Conservation (phyloP, 2,329 filamentous ascomycete species). For the Pleoardoris graminearum region DNA sequence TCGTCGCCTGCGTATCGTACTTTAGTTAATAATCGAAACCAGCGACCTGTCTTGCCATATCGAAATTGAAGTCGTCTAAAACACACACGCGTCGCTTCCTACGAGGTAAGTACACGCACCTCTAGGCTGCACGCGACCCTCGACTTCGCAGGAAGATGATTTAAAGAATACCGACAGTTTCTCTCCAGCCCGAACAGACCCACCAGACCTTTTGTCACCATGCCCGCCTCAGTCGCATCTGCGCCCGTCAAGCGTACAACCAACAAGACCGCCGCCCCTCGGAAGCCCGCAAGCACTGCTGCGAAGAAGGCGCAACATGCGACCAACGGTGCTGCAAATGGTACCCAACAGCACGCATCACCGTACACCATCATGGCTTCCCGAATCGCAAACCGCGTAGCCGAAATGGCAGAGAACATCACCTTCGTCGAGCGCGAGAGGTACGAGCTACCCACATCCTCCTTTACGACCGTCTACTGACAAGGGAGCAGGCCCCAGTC, state of each 20-base stretch:
- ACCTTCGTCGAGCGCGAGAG: slow-evolving; percentile 54
- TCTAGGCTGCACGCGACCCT: background rate
- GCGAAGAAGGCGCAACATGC: slow-evolving; percentile 27
- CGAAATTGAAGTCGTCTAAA: background rate
- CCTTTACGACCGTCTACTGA: too few relatives aligned
- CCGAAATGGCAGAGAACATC: slow-evolving; percentile 58
- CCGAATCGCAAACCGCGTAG: slow-evolving; percentile 55
- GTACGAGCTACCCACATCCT: slow-evolving; percentile 28
- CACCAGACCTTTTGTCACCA: slow-evolving; percentile 21
- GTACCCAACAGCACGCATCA: slow-evolving; percentile 39
- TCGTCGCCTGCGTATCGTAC: background rate
- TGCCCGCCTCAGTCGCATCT: slow-evolving; percentile 43
- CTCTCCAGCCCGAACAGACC: too few relatives aligned
- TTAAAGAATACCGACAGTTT: too few relatives aligned
- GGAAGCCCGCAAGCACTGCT: slow-evolving; percentile 27
- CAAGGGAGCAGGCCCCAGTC: slow-evolving; percentile 29
- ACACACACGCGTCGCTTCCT: background rate
- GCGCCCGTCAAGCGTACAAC: slow-evolving; percentile 38
- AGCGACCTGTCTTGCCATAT: background rate
- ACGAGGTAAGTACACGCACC: background rate
- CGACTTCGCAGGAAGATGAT: too few relatives aligned
- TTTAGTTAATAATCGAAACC: background rate
- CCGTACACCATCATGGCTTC: slow-evolving; percentile 57
- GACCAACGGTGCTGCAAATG: slow-evolving; percentile 34
- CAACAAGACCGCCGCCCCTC: slow-evolving; percentile 35